These are phyloP conservation scores for Pseudogymnoascus sp. DNA, from an alignment of 2,329 filamentous ascomycete genomes.

Conservation along the genomic window DNA sequence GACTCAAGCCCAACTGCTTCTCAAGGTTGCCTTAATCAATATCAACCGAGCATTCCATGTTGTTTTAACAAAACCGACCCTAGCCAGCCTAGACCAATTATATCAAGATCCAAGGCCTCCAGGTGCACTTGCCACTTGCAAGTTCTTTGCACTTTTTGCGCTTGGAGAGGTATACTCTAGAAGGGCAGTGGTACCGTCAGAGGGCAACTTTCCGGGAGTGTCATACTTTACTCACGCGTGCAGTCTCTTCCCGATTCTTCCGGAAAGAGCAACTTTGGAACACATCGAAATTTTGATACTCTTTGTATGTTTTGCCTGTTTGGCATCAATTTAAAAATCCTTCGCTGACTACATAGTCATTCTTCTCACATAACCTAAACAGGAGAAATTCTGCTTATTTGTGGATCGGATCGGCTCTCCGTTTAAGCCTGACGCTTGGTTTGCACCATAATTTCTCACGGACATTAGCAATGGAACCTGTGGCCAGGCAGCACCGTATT, in stretches of 20 bases:
- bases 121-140: conserved; percentile 30
- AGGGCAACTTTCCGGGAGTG: conserved; percentile 34
- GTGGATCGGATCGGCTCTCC: conserved; percentile 36
- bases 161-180: conserved; percentile 39
- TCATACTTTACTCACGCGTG: conserved; percentile 35
- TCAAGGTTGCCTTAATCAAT: conserved; percentile 34
- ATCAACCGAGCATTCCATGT: conserved; percentile 35
- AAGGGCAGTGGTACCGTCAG: conserved; percentile 25
- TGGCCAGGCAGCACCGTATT: conserved; percentile 31
- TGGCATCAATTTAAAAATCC: not conserved
- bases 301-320: conserved; percentile 28
- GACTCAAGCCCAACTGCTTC: conserved; percentile 29
- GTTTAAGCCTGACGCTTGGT: conserved; percentile 32
- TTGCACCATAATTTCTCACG: conserved; percentile 34
- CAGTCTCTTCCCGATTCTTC: conserved; percentile 31
- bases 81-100: conserved; percentile 30
- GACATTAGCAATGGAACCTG: conserved; percentile 28
- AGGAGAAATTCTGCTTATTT: conserved; percentile 36
- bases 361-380: conserved; percentile 38
- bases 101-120: conserved; percentile 29
- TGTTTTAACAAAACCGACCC: conserved; percentile 31
- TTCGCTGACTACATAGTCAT: conserved; percentile 26
- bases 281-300: conserved; percentile 36
- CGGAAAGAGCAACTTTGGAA: conserved; percentile 36
- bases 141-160: conserved; percentile 37